phyloP scores from a whole-genome alignment of 371 early-diverging fungal species.

The Aphelidium insulamus region DNA sequence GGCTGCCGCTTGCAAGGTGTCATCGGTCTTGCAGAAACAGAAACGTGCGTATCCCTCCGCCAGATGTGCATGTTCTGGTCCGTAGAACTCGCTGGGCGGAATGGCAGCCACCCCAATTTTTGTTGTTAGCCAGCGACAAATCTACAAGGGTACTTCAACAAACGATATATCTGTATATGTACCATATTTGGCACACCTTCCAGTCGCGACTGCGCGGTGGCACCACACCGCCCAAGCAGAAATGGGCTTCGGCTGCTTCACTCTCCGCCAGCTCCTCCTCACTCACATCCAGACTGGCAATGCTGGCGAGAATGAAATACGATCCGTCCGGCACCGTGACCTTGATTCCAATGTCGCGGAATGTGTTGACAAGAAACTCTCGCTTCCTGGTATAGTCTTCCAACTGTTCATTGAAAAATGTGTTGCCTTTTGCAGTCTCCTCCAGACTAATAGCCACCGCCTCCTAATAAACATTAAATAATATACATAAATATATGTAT shows the following conservation, averaged over 20 bases:
- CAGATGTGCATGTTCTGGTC: conserved; percentile 33
- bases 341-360: conserved; percentile 43
- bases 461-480: conserved; percentile 17
- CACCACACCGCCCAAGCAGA: neutral
- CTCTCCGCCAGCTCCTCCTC: conserved; percentile 1
- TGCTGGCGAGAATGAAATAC: conserved; percentile 79
- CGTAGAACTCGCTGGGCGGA: conserved; percentile 79
- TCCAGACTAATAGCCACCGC: conserved; percentile 60
- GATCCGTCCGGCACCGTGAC: conserved; percentile 77
- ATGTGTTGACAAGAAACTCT: conserved; percentile 37
- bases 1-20: conserved; percentile 51
- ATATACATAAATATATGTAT: neutral
- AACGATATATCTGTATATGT: too few relatives aligned
- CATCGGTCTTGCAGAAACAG: conserved; percentile 82
- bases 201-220: conserved; percentile 39
- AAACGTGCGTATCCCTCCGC: conserved; percentile 64
- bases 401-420: conserved; percentile 44
- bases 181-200: conserved; percentile 61
- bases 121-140: conserved; percentile 64
- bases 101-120: conserved; percentile 81
- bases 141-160: too few relatives aligned
- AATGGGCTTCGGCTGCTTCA: neutral
- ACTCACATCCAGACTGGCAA: conserved; percentile 32
- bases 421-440: conserved; percentile 25
- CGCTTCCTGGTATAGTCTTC: conserved; percentile 44